Conservation (phyloP, 1,284 basidiomycete genomes). For the Leccinum subrobustum region DNA sequence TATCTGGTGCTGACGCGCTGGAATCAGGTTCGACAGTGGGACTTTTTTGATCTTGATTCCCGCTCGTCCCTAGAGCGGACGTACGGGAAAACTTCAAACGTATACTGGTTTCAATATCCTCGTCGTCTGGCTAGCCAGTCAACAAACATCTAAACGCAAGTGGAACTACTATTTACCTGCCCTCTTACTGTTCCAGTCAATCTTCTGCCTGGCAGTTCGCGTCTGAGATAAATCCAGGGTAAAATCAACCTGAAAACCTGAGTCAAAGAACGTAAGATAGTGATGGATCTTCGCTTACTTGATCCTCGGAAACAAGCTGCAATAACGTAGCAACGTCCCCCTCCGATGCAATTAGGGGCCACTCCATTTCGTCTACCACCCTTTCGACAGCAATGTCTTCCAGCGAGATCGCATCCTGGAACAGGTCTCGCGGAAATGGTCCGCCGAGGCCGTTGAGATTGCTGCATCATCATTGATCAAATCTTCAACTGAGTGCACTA, state of each 20-base stretch:
- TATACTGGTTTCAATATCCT: conserved; percentile 70
- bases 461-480: conserved; percentile 12
- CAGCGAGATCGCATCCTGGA: conserved; percentile 64
- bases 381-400: conserved; percentile 53
- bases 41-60: conserved; percentile 19
- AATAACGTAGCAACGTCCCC: conserved; percentile 74
- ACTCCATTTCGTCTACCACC: conserved; percentile 58
- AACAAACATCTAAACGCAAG: background rate
- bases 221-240: conserved; percentile 63
- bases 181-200: conserved; percentile 86
- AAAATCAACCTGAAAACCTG: conserved; percentile 54
- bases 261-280: background rate
- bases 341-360: conserved; percentile 70
- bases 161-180: conserved; percentile 49
- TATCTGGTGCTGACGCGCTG: conserved; percentile 10
- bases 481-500: conserved; percentile 1
- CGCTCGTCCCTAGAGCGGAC: conserved; percentile 4
- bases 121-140: conserved; percentile 58
- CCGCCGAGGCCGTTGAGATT: conserved; percentile 74
- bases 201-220: conserved; percentile 46
- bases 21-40: conserved; percentile 12
- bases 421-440: conserved; percentile 56
- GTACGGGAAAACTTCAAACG: conserved; percentile 44
- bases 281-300: conserved; percentile 38
- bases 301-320: conserved; percentile 68